Conservation (phyloP, 768 basidiomycete species). For the Mrakia hoshinonis region DNA sequence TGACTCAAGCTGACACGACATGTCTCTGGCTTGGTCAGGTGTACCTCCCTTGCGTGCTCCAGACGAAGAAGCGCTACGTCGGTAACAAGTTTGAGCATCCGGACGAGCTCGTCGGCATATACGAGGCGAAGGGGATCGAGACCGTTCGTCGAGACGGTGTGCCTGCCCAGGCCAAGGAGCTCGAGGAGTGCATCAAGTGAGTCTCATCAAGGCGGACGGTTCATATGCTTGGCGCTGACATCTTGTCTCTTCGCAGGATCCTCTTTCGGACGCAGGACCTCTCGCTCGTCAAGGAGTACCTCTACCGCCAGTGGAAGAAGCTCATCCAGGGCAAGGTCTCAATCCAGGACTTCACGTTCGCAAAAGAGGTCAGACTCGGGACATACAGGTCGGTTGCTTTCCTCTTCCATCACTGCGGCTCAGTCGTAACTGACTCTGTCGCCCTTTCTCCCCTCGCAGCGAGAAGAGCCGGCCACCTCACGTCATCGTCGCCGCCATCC, state of each 20-base stretch:
- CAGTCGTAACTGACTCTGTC: neutral
- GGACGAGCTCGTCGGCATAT: constrained; percentile 65
- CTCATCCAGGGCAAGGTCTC: constrained; percentile 70
- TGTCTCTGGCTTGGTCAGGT: constrained; percentile 51
- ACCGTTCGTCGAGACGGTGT: constrained; percentile 89
- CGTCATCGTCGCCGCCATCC: constrained; percentile 78
- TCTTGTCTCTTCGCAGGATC: constrained; percentile 49
- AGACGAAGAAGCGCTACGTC: constrained; percentile 97
- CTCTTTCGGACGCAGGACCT: constrained; percentile 84
- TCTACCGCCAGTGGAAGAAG: constrained; percentile 71
- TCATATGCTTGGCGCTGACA: too few species aligned
- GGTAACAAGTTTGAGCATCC: constrained; percentile 88
- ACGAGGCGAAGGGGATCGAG: constrained; percentile 97
- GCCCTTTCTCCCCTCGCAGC: constrained; percentile 43
- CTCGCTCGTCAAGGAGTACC: constrained; percentile 80
- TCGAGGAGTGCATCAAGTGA: constrained; percentile 79
- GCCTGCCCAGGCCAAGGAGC: constrained; percentile 83
- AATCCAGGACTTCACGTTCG: constrained; percentile 87
- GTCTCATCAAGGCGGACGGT: constrained; percentile 29
- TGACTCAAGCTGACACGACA: neutral
- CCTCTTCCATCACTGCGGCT: neutral
- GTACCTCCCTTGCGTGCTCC: constrained; percentile 84
- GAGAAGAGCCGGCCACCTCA: constrained; percentile 79
- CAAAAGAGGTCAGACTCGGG: constrained; percentile 87
- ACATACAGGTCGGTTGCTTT: constrained; percentile 65